These are phyloP conservation scores for Blepharisma stoltei DNA, from an alignment of 73 alveolate species.

Conservation along the genomic window DNA sequence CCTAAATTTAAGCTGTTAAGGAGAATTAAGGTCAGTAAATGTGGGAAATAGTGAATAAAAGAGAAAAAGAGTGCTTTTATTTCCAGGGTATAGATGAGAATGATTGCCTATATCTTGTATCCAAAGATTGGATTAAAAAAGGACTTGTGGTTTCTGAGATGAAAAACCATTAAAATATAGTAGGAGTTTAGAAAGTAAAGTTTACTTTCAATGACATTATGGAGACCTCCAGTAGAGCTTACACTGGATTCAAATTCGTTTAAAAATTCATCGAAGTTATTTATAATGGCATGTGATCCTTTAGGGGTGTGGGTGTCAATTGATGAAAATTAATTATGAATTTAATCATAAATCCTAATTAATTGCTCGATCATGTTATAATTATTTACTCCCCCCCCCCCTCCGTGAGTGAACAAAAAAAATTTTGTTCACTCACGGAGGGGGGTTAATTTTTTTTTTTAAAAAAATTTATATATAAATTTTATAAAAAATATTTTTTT, in stretches of 20 bases:
- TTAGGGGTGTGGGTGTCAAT: too few species aligned
- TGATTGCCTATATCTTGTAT: neutral
- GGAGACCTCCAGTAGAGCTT: slow-evolving; percentile 40
- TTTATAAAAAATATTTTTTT: too few species aligned
- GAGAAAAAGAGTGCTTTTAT: slow-evolving; percentile 44
- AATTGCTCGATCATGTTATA: too few species aligned
- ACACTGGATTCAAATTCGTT: neutral
- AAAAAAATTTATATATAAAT: too few species aligned
- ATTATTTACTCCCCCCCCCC: too few species aligned
- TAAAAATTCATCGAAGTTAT: too few species aligned
- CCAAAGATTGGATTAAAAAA: slow-evolving; percentile 26
- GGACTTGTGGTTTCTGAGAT: slow-evolving; percentile 23
- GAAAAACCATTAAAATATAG: neutral
- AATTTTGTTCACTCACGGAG: too few species aligned
- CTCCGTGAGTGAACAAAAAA: too few species aligned
- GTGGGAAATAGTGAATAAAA: slow-evolving; percentile 9
- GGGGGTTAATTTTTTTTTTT: too few species aligned
- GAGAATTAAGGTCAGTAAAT: slow-evolving; percentile 36
- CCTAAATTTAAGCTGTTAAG: slow-evolving; percentile 56
- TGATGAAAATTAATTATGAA: too few species aligned
- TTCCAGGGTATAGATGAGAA: slow-evolving; percentile 35
- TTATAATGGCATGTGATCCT: too few species aligned
- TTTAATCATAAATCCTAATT: too few species aligned
- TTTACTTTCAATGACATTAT: slow-evolving; percentile 61
- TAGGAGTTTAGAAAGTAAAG: slow-evolving; percentile 24